Conservation (phyloP, 129 eudicot species). For the Tagetes patula region DNA sequence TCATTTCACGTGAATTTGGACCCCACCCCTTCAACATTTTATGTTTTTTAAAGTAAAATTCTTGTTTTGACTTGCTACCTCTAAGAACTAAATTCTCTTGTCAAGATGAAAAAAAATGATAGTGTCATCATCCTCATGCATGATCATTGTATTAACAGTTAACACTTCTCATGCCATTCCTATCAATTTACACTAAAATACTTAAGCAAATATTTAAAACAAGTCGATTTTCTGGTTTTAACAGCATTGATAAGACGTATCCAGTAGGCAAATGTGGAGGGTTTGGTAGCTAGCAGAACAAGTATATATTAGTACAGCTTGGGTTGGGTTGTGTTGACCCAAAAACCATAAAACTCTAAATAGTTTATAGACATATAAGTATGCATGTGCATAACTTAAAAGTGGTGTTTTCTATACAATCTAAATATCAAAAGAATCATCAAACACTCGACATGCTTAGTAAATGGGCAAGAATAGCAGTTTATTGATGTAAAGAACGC, state of each 20-base stretch:
- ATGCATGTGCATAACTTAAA: neutral
- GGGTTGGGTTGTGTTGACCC: neutral
- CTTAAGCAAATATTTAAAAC: neutral
- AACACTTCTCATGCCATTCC: neutral
- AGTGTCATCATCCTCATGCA: neutral
- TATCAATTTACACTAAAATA: neutral
- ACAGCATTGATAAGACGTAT: neutral
- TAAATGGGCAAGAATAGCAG: neutral
- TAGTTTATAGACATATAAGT: neutral
- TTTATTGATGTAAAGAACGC: neutral
- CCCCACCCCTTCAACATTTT: neutral
- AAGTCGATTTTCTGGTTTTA: neutral
- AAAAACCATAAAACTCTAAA: neutral
- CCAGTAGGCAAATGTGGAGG: neutral
- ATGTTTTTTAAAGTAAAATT: neutral
- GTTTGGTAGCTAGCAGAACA: neutral
- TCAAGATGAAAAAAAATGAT: neutral
- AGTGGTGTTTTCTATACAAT: neutral
- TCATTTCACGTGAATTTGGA: neutral
- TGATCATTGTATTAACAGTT: neutral
- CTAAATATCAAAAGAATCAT: conserved; percentile 1
- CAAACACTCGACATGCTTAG: neutral
- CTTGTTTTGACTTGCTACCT: neutral
- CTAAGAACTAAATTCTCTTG: neutral
- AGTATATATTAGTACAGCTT: neutral